Base-by-base conservation (phyloP, 192 early-diverging fungal species). In the Paraglomus occultum region DNA sequence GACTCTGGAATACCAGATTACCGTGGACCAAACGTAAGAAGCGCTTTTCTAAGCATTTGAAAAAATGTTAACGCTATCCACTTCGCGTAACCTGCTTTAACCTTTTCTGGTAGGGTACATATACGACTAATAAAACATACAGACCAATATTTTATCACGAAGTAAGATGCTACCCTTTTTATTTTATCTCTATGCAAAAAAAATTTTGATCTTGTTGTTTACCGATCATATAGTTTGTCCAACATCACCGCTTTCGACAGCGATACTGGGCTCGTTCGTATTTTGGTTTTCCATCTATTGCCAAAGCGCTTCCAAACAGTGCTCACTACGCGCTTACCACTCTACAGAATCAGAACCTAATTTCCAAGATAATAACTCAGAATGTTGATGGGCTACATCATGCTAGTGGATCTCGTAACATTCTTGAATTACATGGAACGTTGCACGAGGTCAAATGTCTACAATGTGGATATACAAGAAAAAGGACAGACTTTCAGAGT, bases 191-290 rank as follows among this genome's bases (percentile, higher is more conserved):
- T 31, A 31, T 31, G 31, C 31, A 31, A 31, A 31, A 31, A 48
- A 17, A 48, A 47, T 18, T 11, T 45, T 63, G 20, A 12, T 22
- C 4, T 20, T 4, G 11, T 45, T 47, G 46, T 45, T 44, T 0
- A 20, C 23, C 8, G 9, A 20, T 31, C 10, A 14, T 23, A 66
- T 39, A 66, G 64, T 83, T 94, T 66, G 72, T 88, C 8, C 52
- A 74, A 22, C 73, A 73, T 18, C 87, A 91, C 71, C 40, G 67
- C 1, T 85, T 79, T 42, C 76, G 93, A 5, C 92, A 91, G 68
- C 83, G 95, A 4, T 97, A 97, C 80, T 97, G 95, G 95, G 89
- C 92, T 10, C 85, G 95, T 6, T 89, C 88, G 11, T 94, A 87
- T 76, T 79, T 95, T 8, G 95, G 95, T 0, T 95, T 86, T 76